Evolutionary conservation across 345 rosid genomes (phyloP).

Genomic region (Eucalyptus erythrocorys): DNA sequence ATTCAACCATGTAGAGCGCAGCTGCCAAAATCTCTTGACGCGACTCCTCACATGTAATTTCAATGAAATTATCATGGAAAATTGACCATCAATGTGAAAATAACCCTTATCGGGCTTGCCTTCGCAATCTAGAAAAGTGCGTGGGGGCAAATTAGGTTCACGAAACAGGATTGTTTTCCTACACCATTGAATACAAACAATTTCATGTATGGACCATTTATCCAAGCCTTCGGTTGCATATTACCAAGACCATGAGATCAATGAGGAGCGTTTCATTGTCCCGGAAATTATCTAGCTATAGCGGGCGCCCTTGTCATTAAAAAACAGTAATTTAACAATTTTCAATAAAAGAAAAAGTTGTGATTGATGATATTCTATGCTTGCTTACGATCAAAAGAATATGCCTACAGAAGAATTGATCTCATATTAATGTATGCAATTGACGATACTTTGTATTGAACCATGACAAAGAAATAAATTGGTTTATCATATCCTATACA

Average conservation of each 20-base stretch:
- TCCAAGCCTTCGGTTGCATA: neutral
- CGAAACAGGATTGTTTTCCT: neutral
- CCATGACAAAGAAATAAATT: accelerated
- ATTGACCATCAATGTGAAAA: neutral
- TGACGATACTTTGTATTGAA: neutral
- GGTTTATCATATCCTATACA: neutral
- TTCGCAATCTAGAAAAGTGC: neutral
- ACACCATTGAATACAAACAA: neutral
- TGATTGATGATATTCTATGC: neutral
- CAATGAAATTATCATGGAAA: neutral
- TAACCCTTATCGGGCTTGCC: neutral
- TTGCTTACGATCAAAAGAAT: neutral
- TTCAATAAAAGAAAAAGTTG: neutral
- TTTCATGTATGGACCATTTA: neutral
- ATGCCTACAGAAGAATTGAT: neutral
- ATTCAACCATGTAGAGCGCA: neutral
- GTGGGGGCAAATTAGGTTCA: neutral
- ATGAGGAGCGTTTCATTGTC: neutral
- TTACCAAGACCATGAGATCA: neutral
- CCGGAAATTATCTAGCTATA: neutral
- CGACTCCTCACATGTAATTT: neutral
- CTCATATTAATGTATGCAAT: neutral
- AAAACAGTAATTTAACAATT: neutral
- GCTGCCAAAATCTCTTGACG: neutral
- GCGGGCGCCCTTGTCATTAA: neutral